Evolutionary conservation across 2,329 filamentous ascomycete species (phyloP).

Genomic region (Phialocephala subalpina): DNA sequence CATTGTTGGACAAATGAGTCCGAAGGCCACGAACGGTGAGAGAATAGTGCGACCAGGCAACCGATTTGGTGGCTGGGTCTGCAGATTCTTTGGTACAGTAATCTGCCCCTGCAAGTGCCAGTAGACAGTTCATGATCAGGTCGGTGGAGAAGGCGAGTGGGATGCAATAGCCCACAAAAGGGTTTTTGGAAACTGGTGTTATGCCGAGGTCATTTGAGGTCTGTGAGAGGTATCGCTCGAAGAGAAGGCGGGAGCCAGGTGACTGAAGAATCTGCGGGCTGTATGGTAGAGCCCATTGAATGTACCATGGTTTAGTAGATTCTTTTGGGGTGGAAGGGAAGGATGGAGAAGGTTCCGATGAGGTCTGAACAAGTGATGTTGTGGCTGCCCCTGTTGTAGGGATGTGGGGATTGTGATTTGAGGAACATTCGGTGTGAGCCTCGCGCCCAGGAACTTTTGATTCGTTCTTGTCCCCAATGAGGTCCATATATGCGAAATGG

Average conservation of each 20-base stretch:
- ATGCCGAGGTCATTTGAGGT: slow-evolving; percentile 18
- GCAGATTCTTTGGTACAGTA: background rate
- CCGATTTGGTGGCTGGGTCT: slow-evolving; percentile 9
- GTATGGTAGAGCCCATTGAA: slow-evolving; percentile 10
- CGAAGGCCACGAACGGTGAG: slow-evolving; percentile 14
- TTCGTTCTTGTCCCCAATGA: background rate
- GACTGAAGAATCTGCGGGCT: background rate
- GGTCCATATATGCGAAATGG: background rate
- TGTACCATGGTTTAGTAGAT: slow-evolving; percentile 1
- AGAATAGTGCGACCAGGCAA: slow-evolving; percentile 20
- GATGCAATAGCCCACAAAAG: slow-evolving; percentile 13
- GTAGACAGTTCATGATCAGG: slow-evolving; percentile 19
- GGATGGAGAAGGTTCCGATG: background rate
- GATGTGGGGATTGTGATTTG: background rate
- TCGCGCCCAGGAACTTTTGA: background rate
- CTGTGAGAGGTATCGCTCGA: slow-evolving; percentile 21
- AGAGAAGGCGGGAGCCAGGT: slow-evolving; percentile 16
- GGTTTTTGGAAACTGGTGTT: slow-evolving; percentile 3
- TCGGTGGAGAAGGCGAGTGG: slow-evolving; percentile 20
- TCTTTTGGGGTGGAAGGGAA: background rate
- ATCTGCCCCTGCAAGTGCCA: slow-evolving; percentile 21
- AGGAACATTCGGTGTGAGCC: background rate
- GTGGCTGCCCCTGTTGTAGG: background rate
- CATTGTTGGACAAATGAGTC: background rate
- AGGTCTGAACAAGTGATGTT: background rate